These are phyloP conservation scores for Dactylellina sp. DNA, from an alignment of 2,329 filamentous ascomycete species.

Conservation along the genomic window DNA sequence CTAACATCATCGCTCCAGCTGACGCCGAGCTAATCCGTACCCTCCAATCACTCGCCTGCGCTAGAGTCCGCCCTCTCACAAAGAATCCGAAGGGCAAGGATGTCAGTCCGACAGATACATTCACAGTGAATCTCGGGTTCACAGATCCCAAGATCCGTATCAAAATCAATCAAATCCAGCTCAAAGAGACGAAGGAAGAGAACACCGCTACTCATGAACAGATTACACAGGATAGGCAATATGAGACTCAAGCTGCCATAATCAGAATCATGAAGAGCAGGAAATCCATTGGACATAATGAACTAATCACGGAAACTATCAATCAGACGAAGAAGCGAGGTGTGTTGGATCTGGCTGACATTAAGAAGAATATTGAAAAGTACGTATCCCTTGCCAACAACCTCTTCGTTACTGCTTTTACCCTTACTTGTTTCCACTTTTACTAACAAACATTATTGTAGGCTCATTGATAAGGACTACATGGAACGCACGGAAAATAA, in stretches of 20 bases:
- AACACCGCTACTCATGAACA: constrained; percentile 93
- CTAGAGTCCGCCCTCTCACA: constrained; percentile 81
- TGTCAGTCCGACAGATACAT: constrained; percentile 81
- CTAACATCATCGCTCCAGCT: constrained; percentile 65
- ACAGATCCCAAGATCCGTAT: constrained; percentile 84
- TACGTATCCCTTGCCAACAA: constrained; percentile 68
- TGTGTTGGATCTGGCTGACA: constrained; percentile 83
- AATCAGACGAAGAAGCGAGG: constrained; percentile 87
- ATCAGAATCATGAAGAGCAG: constrained; percentile 96
- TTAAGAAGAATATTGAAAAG: constrained; percentile 98
- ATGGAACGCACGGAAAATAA: constrained; percentile 82
- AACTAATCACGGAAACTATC: constrained; percentile 91
- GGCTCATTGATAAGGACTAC: constrained; percentile 92
- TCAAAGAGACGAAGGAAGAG: constrained; percentile 94
- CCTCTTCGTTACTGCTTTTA: background rate
- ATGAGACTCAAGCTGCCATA: constrained; percentile 96
- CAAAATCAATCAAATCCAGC: constrained; percentile 98
- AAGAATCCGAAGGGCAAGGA: constrained; percentile 90
- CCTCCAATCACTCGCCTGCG: constrained; percentile 93
- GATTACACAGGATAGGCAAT: constrained; percentile 88
- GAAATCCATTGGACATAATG: constrained; percentile 86
- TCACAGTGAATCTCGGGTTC: constrained; percentile 83
- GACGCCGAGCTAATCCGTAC: constrained; percentile 86
- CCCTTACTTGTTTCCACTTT: constrained; percentile 2
- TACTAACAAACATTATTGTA: constrained; percentile 64